These are phyloP conservation scores for Paraphaeosphaeria minitans DNA, from an alignment of 2,329 filamentous ascomycete genomes.

Conservation along the genomic window DNA sequence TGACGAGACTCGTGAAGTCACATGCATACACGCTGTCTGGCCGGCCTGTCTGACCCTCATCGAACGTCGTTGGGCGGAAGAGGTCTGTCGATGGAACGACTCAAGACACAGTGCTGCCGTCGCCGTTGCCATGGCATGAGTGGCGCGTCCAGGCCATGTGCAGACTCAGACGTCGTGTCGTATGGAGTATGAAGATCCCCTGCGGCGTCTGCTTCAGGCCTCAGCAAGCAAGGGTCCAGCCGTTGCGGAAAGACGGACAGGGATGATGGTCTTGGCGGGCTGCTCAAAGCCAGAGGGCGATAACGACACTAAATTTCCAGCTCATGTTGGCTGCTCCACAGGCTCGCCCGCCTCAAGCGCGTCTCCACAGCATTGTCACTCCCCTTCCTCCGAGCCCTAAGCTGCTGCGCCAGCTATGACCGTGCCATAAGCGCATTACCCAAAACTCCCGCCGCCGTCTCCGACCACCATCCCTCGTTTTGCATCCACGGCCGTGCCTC, in stretches of 20 bases:
- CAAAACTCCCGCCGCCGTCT: slow-evolving; percentile 1
- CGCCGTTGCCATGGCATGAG: not conserved
- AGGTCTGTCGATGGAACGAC: too few species aligned
- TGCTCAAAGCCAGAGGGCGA: slow-evolving; percentile 1
- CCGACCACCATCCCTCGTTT: slow-evolving; percentile 33
- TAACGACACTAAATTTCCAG: slow-evolving; percentile 11
- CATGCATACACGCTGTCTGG: not conserved
- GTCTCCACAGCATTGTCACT: slow-evolving; percentile 2
- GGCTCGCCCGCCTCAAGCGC: slow-evolving; percentile 1
- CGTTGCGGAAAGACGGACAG: slow-evolving; percentile 1
- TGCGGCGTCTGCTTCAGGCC: not conserved
- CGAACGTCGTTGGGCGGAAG: too few species aligned
- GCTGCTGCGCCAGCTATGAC: slow-evolving; percentile 18
- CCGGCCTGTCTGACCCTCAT: not conserved
- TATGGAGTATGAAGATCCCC: not conserved
- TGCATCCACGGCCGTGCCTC: slow-evolving; percentile 9
- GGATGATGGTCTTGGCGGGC: slow-evolving; percentile 12
- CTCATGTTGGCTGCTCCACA: slow-evolving; percentile 10
- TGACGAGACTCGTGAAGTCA: not conserved
- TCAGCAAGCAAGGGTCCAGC: slow-evolving; percentile 12
- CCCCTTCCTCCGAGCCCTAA: not conserved
- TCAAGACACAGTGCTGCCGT: too few species aligned
- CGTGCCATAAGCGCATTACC: slow-evolving; percentile 13
- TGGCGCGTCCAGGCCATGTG: too few species aligned
- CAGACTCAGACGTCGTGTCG: not conserved